These are phyloP conservation scores for Parastagonospora avenae DNA, from an alignment of 2,329 filamentous ascomycete species.

Conservation along the genomic window DNA sequence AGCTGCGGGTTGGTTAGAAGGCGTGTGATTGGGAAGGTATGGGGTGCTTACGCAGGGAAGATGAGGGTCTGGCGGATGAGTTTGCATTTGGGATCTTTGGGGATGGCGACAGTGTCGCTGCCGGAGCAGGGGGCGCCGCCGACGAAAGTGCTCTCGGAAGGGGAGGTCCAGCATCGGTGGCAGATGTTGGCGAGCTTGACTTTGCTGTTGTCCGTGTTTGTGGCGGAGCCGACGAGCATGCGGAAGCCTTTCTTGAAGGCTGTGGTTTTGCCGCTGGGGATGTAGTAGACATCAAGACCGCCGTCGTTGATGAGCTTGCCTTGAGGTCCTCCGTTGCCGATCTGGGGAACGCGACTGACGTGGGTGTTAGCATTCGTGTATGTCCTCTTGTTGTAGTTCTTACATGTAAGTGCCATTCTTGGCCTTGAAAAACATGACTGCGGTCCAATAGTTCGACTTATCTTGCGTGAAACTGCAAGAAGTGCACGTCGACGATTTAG, in stretches of 20 bases:
- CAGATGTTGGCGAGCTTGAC: constrained; percentile 38
- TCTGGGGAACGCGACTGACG: constrained; percentile 5
- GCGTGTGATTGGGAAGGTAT: neutral
- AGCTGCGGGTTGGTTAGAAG: constrained; percentile 9
- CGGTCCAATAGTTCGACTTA: constrained; percentile 45
- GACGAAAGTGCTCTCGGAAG: constrained; percentile 54
- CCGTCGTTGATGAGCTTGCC: constrained; percentile 43
- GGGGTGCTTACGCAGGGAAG: constrained; percentile 44
- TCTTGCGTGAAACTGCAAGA: constrained; percentile 40
- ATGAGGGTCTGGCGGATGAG: constrained; percentile 61
- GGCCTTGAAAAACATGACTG: constrained; percentile 45
- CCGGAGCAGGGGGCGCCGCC: constrained; percentile 58
- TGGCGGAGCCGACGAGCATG: constrained; percentile 39
- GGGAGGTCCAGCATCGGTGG: constrained; percentile 48
- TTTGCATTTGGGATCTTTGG: constrained; percentile 53
- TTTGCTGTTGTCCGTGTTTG: constrained; percentile 38
- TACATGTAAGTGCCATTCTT: constrained; percentile 41
- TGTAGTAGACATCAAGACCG: constrained; percentile 44
- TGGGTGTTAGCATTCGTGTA: neutral
- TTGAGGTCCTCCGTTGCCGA: constrained; percentile 42
- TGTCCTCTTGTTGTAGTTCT: neutral
- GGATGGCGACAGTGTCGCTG: constrained; percentile 58
- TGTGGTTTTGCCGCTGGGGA: constrained; percentile 39
- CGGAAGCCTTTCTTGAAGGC: constrained; percentile 46
- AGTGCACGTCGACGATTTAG: constrained; percentile 37